phyloP scores from a whole-genome alignment of 2,329 filamentous ascomycete genomes.

The Fusarium avenaceum region DNA sequence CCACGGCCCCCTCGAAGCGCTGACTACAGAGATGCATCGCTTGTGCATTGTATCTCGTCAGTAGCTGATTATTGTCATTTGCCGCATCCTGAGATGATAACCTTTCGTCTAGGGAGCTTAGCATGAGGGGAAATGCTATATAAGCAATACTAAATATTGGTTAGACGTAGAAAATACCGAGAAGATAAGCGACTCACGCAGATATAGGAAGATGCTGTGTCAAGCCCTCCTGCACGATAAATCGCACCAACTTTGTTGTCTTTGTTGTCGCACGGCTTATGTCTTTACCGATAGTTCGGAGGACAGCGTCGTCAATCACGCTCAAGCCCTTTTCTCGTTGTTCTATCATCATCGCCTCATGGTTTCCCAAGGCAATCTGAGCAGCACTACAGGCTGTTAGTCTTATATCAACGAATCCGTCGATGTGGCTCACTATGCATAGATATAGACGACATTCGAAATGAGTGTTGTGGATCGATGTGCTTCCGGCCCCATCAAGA shows the following conservation, averaged over 20 bases:
- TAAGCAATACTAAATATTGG: neutral
- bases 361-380: slow-evolving; percentile 24
- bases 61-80: accelerated
- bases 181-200: neutral
- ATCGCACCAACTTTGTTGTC: slow-evolving; percentile 12
- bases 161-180: accelerated
- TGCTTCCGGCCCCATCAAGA: neutral
- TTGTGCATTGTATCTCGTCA: slow-evolving; percentile 14
- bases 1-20: slow-evolving; percentile 6
- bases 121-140: slow-evolving; percentile 27
- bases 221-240: slow-evolving; percentile 8
- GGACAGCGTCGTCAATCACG: slow-evolving; percentile 11
- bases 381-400: slow-evolving; percentile 20
- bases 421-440: slow-evolving; percentile 15
- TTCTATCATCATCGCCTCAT: slow-evolving; percentile 34
- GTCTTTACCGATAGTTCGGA: slow-evolving; percentile 15
- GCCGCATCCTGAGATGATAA: neutral
- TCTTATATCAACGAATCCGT: accelerated
- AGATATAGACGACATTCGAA: slow-evolving; percentile 34
- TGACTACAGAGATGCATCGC: slow-evolving; percentile 27
- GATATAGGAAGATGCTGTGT: slow-evolving; percentile 23
- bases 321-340: slow-evolving; percentile 33
- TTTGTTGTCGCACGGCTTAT: slow-evolving; percentile 18
- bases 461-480: slow-evolving; percentile 24
- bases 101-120: slow-evolving; percentile 19